Evolutionary conservation across 2,329 filamentous ascomycete genomes (phyloP).

Genomic region (Diaporthe australafricana): DNA sequence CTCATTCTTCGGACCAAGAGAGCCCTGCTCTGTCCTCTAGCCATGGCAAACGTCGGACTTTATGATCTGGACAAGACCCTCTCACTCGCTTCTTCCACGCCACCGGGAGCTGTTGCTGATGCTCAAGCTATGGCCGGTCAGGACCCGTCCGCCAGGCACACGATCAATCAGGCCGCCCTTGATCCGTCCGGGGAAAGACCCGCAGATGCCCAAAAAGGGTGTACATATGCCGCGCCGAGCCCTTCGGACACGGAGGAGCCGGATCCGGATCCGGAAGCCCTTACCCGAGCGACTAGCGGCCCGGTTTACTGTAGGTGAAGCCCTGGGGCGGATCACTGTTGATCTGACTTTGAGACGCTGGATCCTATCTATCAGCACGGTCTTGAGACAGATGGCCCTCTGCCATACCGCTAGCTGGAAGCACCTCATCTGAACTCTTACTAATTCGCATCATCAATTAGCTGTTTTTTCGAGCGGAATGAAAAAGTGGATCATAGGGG

Average conservation of each 20-base stretch:
- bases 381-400: neutral
- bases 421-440: neutral
- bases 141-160: constrained; percentile 16
- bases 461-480: constrained; percentile 20
- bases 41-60: constrained; percentile 19
- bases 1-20: constrained; percentile 1
- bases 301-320: constrained; percentile 58
- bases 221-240: constrained; percentile 27
- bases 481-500: constrained; percentile 32
- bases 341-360: constrained; percentile 37
- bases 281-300: constrained; percentile 51
- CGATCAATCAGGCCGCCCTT: neutral
- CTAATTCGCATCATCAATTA: neutral
- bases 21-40: constrained; percentile 12
- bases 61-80: constrained; percentile 17
- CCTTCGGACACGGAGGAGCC: constrained; percentile 30
- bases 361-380: neutral
- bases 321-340: constrained; percentile 58
- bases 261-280: constrained; percentile 46
- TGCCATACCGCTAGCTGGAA: neutral
- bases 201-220: constrained; percentile 28
- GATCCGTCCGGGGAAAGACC: constrained; percentile 31
- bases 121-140: constrained; percentile 33
- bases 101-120: constrained; percentile 17
- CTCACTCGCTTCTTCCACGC: constrained; percentile 6